These are phyloP conservation scores for Biscogniauxia sp. DNA, from an alignment of 2,329 filamentous ascomycete species.

Conservation along the genomic window DNA sequence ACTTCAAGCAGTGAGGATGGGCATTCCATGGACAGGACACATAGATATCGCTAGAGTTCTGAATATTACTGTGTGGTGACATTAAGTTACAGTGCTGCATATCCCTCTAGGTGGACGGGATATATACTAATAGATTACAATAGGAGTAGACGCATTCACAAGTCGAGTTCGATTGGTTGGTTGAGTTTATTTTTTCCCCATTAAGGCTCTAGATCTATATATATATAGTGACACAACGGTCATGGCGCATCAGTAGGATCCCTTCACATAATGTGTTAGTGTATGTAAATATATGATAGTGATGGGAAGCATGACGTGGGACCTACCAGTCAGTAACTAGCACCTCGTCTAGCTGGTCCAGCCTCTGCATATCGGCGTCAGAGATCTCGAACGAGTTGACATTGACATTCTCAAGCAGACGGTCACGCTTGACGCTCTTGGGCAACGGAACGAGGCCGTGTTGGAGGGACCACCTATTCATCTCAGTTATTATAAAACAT, in stretches of 20 bases:
- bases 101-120: too few relatives aligned
- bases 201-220: not conserved
- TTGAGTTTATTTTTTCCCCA: too few relatives aligned
- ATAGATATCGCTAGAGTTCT: too few relatives aligned
- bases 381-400: constrained; percentile 61
- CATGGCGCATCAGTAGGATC: not conserved
- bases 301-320: not conserved
- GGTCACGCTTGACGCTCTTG: constrained; percentile 63
- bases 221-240: not conserved
- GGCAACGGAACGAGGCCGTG: constrained; percentile 70
- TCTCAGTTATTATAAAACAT: not conserved
- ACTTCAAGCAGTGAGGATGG: too few relatives aligned
- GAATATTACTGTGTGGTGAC: too few relatives aligned
- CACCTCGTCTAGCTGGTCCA: constrained; percentile 69
- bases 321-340: constrained; percentile 66
- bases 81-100: too few relatives aligned
- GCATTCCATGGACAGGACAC: too few relatives aligned
- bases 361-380: constrained; percentile 56
- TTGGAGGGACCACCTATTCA: constrained; percentile 68
- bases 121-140: too few relatives aligned
- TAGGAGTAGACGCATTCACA: too few relatives aligned
- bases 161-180: too few relatives aligned
- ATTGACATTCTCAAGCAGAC: constrained; percentile 64
- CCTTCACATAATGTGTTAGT: not conserved
- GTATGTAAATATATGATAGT: not conserved